Conservation (phyloP, 2,329 filamentous ascomycete genomes). For the Zalaria obscura region DNA sequence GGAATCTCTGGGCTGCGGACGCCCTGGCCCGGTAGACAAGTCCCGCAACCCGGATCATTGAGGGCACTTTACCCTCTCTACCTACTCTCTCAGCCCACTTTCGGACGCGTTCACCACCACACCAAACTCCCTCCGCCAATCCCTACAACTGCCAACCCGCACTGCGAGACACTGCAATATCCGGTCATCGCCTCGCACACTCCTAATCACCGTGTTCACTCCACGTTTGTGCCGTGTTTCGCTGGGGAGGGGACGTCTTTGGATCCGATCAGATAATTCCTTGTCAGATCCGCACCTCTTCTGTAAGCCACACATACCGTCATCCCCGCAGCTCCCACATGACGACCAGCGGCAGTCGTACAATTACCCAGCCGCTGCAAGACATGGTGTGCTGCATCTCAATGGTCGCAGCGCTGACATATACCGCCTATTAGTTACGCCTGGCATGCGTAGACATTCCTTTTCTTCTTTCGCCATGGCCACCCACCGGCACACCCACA, state of each 20-base stretch:
- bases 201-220: neutral
- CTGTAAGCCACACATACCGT: slow-evolving; percentile 2
- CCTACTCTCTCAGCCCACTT: too few species aligned
- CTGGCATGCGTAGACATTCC: slow-evolving; percentile 14
- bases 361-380: neutral
- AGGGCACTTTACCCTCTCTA: too few species aligned
- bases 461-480: slow-evolving; percentile 13
- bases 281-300: slow-evolving; percentile 4
- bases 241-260: neutral
- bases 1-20: too few species aligned
- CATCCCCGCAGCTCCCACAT: neutral
- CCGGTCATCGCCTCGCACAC: too few species aligned
- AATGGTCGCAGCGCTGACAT: neutral
- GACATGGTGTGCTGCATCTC: neutral
- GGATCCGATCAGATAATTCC: neutral
- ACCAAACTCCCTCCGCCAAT: too few species aligned
- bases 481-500: slow-evolving; percentile 18
- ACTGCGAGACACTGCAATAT: too few species aligned
- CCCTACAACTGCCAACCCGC: too few species aligned
- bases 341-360: neutral
- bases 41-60: too few species aligned
- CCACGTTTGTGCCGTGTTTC: neutral
- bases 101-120: too few species aligned
- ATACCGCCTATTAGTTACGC: slow-evolving; percentile 1
- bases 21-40: too few species aligned